Base-by-base conservation (phyloP, 345 rosid genomes). In the Combretum micranthum region DNA sequence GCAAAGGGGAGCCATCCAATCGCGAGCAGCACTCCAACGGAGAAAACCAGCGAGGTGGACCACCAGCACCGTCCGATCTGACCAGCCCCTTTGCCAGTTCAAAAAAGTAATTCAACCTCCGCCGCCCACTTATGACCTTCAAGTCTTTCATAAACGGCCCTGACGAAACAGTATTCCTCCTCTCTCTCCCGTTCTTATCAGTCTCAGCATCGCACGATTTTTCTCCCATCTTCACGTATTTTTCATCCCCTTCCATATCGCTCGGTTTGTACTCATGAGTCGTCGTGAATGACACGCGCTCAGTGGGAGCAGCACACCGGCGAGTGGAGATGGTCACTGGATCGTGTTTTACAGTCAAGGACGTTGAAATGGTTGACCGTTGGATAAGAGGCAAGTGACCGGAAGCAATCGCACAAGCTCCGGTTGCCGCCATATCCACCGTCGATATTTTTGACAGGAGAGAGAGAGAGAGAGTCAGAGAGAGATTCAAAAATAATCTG, bases 31-130 rank as follows among this genome's bases (percentile, higher is more conserved):
- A 75, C 53, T 77, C 87, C 57, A 77, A 50, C 51, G 92, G 96
- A 54, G 86, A 75, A 72, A 87, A 84, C 87, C 96, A 85, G 54
- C 92, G 82, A 44, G 83, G 80, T 47, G 85, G 84, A 32, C 89
- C 83, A 0, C 77, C 79, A 57, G 87, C 83, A 0, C 77, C 79
- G 57, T 71, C 79, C 14, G 84, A 67, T 60, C 73, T 57, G 56
- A 62, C 67, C 68, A 82, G 69, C 47, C 73, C 78, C 61, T 57
- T 62, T 23, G 79, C 69, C 53, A 70, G 79, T 59, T 72, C 75
- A 15, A 87, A 76, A 65, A 73, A 87, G 50, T 77, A 78, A 65
- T 63, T 55, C 68, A 80, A 61, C 20, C 70, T 50, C 45, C 49
- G 55, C 56, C 51, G 42, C 13, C 26, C 64, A 58, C 57, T 20